Percentiles rank a stretch among this genome's conserved stretches.
These are phyloP conservation scores for Dissophora globulifera DNA, from an alignment of 192 early-diverging fungal species.

Conservation along the genomic window DNA sequence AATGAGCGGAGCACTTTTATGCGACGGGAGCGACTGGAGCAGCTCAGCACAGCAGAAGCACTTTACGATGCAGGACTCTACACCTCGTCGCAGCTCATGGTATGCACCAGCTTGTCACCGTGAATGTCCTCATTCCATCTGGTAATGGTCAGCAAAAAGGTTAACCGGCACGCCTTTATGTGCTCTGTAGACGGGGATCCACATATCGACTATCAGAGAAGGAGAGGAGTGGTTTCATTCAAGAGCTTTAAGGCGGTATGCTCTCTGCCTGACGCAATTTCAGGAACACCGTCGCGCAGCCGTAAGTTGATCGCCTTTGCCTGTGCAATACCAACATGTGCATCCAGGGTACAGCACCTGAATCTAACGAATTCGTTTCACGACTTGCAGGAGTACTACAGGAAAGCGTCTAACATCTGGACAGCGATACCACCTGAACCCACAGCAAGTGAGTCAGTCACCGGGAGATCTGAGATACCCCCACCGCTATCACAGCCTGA, in stretches of 20 bases:
- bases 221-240: conserved; percentile 26
- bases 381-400: conserved; percentile 17
- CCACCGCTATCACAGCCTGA: too few relatives aligned
- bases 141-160: too few relatives aligned
- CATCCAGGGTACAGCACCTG: too few relatives aligned
- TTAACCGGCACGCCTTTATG: too few relatives aligned
- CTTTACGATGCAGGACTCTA: conserved; percentile 22
- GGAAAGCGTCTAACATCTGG: background rate
- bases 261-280: conserved; percentile 13
- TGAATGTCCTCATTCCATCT: too few relatives aligned
- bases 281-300: conserved; percentile 18
- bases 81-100: conserved; percentile 32
- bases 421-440: background rate
- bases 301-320: too few relatives aligned
- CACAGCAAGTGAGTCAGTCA: background rate
- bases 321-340: too few relatives aligned
- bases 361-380: too few relatives aligned
- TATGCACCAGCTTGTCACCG: background rate
- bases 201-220: conserved; percentile 10
- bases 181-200: conserved; percentile 24
- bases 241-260: conserved; percentile 6
- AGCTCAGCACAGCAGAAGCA: conserved; percentile 11
- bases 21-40: conserved; percentile 20
- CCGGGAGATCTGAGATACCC: too few relatives aligned
- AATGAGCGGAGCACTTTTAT: background rate